Conservation (phyloP, 768 basidiomycete genomes). For the Scleroderma citrinum region DNA sequence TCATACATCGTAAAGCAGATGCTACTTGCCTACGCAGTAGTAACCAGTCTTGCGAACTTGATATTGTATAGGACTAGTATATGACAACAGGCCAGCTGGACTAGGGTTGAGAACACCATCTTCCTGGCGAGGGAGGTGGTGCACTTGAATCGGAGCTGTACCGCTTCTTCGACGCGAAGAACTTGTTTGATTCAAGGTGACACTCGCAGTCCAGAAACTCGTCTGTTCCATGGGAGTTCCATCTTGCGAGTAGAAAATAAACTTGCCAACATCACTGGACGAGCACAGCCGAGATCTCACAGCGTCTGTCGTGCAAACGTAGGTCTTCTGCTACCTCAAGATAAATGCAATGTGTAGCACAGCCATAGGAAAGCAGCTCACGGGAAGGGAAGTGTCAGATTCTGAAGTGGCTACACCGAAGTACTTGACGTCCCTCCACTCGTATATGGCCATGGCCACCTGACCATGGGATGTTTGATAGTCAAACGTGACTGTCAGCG, state of each 20-base stretch:
- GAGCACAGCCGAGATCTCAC: constrained; percentile 67
- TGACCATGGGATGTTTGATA: constrained; percentile 66
- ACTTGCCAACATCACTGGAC: constrained; percentile 69
- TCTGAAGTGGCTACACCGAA: constrained; percentile 66
- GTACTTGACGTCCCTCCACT: constrained; percentile 85
- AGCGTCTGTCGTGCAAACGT: constrained; percentile 85
- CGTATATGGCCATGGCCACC: constrained; percentile 91
- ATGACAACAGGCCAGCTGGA: constrained; percentile 46
- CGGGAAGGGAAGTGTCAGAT: constrained; percentile 52
- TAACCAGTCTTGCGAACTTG: constrained; percentile 83
- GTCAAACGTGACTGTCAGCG: constrained; percentile 67
- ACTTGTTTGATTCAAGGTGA: constrained; percentile 50
- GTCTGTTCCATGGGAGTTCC: constrained; percentile 62
- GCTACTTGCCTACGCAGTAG: constrained; percentile 85
- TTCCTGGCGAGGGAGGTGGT: constrained; percentile 12
- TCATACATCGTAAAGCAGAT: constrained; percentile 1
- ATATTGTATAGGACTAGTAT: constrained; percentile 75
- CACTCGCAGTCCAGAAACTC: constrained; percentile 82
- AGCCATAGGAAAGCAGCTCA: constrained; percentile 35
- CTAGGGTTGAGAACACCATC: constrained; percentile 39
- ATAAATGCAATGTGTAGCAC: constrained; percentile 13
- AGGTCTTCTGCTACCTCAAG: constrained; percentile 69
- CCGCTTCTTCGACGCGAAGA: no score
- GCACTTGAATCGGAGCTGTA: no score
- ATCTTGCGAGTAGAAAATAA: constrained; percentile 75